Conservation (phyloP, 148 eudicot species). For the Rhododendron williamsianum region DNA sequence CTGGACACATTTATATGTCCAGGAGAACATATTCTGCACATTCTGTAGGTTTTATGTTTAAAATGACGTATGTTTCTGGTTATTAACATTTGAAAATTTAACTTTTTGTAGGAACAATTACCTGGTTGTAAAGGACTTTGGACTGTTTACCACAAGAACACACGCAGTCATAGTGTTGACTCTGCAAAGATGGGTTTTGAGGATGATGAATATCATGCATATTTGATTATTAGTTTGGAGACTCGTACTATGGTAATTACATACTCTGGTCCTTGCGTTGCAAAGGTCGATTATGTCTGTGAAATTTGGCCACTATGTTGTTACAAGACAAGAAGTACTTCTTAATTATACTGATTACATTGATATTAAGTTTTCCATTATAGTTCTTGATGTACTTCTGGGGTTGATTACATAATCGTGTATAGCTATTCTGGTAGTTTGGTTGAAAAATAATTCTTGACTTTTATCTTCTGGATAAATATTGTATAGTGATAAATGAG, state of each 20-base stretch:
- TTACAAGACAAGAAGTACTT: background rate
- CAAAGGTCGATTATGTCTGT: background rate
- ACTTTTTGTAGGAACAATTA: slow-evolving; percentile 53
- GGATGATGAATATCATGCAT: slow-evolving; percentile 97
- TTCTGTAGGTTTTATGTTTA: background rate
- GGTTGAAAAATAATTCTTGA: background rate
- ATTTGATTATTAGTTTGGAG: slow-evolving; percentile 87
- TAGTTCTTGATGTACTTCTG: background rate
- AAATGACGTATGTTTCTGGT: background rate
- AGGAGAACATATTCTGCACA: background rate
- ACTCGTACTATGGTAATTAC: slow-evolving; percentile 83
- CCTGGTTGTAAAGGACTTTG: slow-evolving; percentile 94
- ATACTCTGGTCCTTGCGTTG: background rate
- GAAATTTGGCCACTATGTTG: background rate
- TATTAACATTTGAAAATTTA: background rate
- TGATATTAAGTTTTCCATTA: background rate
- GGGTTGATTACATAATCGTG: background rate
- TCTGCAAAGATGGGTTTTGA: slow-evolving; percentile 60
- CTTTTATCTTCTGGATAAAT: background rate
- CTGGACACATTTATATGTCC: background rate
- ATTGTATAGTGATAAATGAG: background rate
- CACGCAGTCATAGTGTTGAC: slow-evolving; percentile 66
- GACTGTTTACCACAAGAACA: slow-evolving; percentile 96
- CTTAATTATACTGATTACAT: slow-evolving; percentile 3
- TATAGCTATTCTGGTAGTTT: background rate